These are phyloP conservation scores for Cruciata laevipes DNA, from an alignment of 257 asterid species.

Conservation along the genomic window DNA sequence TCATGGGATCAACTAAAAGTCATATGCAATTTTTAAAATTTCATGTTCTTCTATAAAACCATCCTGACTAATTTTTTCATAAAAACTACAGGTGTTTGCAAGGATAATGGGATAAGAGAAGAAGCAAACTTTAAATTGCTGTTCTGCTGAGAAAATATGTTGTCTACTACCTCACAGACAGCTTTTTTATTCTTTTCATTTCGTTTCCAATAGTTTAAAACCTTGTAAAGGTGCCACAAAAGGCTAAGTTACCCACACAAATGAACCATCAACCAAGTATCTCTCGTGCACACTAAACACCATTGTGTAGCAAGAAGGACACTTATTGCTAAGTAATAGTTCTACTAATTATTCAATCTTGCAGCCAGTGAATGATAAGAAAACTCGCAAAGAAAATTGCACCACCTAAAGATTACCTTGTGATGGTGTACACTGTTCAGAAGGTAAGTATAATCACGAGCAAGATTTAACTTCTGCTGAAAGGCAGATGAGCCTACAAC, in stretches of 20 bases:
- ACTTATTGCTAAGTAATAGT: neutral
- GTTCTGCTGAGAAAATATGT: too few relatives aligned
- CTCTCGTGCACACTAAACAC: neutral
- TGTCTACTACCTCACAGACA: too few relatives aligned
- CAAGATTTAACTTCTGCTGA: slow-evolving; percentile 46
- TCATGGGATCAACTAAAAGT: too few relatives aligned
- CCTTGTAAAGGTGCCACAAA: neutral
- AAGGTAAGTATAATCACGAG: slow-evolving; percentile 53
- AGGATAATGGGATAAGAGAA: too few relatives aligned
- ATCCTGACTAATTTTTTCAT: too few relatives aligned
- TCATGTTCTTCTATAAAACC: too few relatives aligned
- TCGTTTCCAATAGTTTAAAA: neutral
- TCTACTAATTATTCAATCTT: neutral
- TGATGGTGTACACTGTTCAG: slow-evolving; percentile 86
- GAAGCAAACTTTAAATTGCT: neutral
- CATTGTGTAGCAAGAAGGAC: neutral
- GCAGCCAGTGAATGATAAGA: neutral
- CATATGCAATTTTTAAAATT: neutral
- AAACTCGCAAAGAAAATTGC: neutral
- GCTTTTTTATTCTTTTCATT: too few relatives aligned
- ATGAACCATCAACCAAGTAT: too few relatives aligned
- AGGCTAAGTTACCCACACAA: neutral
- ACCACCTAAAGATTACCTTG: slow-evolving; percentile 38
- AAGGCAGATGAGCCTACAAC: slow-evolving; percentile 25
- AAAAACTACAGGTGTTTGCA: too few relatives aligned